Percentiles rank a stretch among this genome's conserved stretches.
Evolutionary conservation across 1,284 basidiomycete genomes (phyloP).

Genomic region (Leccinum solheimii): DNA sequence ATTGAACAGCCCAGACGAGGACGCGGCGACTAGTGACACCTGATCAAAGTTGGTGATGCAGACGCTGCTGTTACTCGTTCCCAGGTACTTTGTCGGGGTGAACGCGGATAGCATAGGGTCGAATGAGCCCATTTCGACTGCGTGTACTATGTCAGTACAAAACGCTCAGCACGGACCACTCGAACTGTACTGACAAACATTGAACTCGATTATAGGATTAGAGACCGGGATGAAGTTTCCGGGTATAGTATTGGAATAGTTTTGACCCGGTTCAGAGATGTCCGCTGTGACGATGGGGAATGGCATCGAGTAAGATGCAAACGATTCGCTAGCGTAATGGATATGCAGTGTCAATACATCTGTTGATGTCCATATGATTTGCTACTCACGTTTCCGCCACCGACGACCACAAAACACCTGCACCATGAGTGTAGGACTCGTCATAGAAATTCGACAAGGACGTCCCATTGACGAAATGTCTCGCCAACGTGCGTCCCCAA

Average conservation of each 20-base stretch:
- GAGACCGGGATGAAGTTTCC: conserved; percentile 36
- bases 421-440: conserved; percentile 37
- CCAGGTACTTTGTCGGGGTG: conserved; percentile 43
- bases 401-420: conserved; percentile 38
- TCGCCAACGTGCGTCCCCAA: conserved; percentile 37
- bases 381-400: conserved; percentile 34
- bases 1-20: conserved; percentile 47
- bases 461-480: conserved; percentile 45
- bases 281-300: conserved; percentile 41
- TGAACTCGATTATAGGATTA: conserved; percentile 47
- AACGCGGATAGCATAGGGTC: conserved; percentile 48
- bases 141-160: conserved; percentile 7
- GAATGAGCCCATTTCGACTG: conserved; percentile 47
- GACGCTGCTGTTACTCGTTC: conserved; percentile 42
- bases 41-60: conserved; percentile 54
- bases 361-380: not conserved
- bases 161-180: not conserved
- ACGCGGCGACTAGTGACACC: conserved; percentile 39
- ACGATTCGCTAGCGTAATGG: conserved; percentile 31
- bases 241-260: conserved; percentile 24
- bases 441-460: conserved; percentile 34
- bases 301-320: conserved; percentile 35
- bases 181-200: conserved; percentile 39
- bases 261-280: conserved; percentile 27
- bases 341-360: not conserved